Percentiles rank a stretch among this genome's conserved stretches.
Evolutionary conservation across 352 stramenopile genomes (phyloP).

Genomic region (Blastocystis sp.): DNA sequence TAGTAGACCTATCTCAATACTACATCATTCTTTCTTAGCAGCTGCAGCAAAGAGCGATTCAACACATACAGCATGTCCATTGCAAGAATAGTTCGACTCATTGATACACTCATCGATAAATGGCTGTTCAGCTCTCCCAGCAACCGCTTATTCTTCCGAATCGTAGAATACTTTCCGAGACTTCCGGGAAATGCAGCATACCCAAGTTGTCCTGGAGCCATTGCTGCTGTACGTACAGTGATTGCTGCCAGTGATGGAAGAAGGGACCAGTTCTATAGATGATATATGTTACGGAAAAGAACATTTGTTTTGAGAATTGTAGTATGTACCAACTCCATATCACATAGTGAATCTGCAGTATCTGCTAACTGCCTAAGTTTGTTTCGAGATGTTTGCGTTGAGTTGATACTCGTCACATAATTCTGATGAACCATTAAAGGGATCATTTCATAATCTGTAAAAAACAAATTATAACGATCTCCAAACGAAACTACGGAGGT

Average conservation of each 20-base stretch:
- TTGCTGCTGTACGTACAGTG: conserved; percentile 73
- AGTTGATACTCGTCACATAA: conserved; percentile 77
- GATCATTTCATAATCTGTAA: conserved; percentile 95
- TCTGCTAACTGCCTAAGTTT: conserved; percentile 70
- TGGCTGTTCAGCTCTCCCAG: background rate
- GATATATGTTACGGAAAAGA: conserved; percentile 65
- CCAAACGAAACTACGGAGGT: conserved; percentile 68
- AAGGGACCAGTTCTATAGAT: conserved; percentile 80
- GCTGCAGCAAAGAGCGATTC: background rate
- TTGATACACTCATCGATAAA: background rate
- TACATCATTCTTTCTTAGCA: conserved; percentile 11
- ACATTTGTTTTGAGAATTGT: conserved; percentile 68
- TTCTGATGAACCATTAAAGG: conserved; percentile 83
- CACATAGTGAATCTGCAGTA: conserved; percentile 74
- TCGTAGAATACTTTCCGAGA: conserved; percentile 60
- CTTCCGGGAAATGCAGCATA: conserved; percentile 69
- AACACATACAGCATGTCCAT: conserved; percentile 36
- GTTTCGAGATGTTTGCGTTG: conserved; percentile 70
- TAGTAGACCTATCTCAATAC: background rate
- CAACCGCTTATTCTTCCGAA: conserved; percentile 53
- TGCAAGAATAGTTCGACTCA: background rate
- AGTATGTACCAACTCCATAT: conserved; percentile 78
- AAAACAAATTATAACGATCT: conserved; percentile 88
- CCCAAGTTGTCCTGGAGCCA: conserved; percentile 61
- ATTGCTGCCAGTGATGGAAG: conserved; percentile 81